phyloP scores from a whole-genome alignment of 2,329 filamentous ascomycete species.

The Cylindrodendrum hubeiense region DNA sequence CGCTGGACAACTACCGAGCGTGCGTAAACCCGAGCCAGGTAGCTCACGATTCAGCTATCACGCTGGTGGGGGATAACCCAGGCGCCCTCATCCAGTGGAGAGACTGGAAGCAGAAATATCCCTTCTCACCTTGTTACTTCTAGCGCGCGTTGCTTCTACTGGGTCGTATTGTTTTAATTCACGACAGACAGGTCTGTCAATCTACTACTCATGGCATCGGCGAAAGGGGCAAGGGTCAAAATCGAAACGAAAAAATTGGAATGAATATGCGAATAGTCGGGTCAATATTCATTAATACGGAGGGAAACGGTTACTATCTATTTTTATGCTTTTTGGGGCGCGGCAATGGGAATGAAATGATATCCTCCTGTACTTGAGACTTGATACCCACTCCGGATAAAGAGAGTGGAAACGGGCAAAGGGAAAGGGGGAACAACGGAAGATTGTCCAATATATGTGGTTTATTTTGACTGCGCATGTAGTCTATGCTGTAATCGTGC shows the following conservation, averaged over 20 bases:
- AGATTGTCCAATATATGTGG: conserved; percentile 30
- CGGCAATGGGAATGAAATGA: conserved; percentile 24
- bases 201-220: conserved; percentile 41
- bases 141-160: conserved; percentile 41
- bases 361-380: conserved; percentile 24
- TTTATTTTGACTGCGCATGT: conserved; percentile 18
- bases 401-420: conserved; percentile 5
- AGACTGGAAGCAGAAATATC: conserved; percentile 15
- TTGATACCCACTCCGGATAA: conserved; percentile 13
- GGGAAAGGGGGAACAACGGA: conserved; percentile 16
- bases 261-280: conserved; percentile 11
- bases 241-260: conserved; percentile 20
- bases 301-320: conserved; percentile 2
- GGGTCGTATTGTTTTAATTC: conserved; percentile 25
- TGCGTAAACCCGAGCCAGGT: conserved; percentile 30
- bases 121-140: conserved; percentile 31
- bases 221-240: conserved; percentile 37
- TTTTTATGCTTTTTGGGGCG: conserved; percentile 9
- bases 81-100: conserved; percentile 17
- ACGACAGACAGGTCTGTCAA: conserved; percentile 38
- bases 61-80: conserved; percentile 26
- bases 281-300: conserved; percentile 12
- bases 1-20: conserved; percentile 69
- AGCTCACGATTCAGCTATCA: conserved; percentile 7
- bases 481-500: conserved; percentile 14